Conservation (phyloP, 768 basidiomycete genomes). For the Symmetrospora coprosmae region DNA sequence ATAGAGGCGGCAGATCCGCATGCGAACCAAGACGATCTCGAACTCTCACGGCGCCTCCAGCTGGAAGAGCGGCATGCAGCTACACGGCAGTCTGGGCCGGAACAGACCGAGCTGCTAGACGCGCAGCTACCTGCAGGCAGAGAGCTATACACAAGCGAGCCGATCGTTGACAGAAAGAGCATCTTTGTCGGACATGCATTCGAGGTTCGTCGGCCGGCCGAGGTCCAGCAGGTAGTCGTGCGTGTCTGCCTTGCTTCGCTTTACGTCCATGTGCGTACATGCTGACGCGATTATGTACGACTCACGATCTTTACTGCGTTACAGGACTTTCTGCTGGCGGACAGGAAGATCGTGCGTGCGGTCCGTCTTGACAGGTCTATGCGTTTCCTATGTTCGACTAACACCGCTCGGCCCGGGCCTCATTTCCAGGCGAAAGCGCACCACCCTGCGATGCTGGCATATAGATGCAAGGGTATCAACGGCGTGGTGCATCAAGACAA, state of each 20-base stretch:
- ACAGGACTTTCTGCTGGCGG: constrained; percentile 55
- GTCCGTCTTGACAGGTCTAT: neutral
- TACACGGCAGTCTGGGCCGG: constrained; percentile 18
- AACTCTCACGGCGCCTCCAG: constrained; percentile 10
- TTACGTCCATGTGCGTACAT: too few relatives aligned
- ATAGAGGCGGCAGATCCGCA: neutral
- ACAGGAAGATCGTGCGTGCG: constrained; percentile 52
- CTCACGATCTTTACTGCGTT: too few relatives aligned
- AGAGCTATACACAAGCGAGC: constrained; percentile 56
- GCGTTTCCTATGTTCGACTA: constrained; percentile 20
- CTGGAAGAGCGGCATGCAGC: constrained; percentile 8
- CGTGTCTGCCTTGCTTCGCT: too few relatives aligned
- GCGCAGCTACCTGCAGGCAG: constrained; percentile 35
- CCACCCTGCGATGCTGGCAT: constrained; percentile 53
- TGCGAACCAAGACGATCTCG: constrained; percentile 7
- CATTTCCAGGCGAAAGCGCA: constrained; percentile 18
- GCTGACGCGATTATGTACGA: too few relatives aligned
- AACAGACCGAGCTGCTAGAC: neutral
- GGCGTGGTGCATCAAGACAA: constrained; percentile 59
- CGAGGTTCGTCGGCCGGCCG: constrained; percentile 22
- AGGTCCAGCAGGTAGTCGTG: constrained; percentile 59
- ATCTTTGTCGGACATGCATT: constrained; percentile 35
- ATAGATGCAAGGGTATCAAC: constrained; percentile 54
- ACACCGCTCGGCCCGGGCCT: too few relatives aligned
- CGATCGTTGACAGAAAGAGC: constrained; percentile 64